Base-by-base conservation (phyloP, 108 stramenopile genomes). In the Pseudonitzschia pungens region DNA sequence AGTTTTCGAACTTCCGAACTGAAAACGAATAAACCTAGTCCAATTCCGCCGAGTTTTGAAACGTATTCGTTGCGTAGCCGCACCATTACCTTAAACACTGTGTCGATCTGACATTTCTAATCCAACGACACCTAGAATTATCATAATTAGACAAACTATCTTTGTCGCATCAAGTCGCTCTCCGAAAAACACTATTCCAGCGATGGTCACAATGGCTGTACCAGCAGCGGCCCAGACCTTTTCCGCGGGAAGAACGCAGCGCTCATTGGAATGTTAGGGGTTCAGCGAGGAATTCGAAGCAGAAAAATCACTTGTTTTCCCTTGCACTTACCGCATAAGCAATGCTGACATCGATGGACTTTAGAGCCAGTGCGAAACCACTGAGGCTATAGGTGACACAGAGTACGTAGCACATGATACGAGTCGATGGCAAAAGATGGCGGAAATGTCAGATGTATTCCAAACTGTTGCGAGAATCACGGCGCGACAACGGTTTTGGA, bases 121-220 rank as follows among this genome's bases (percentile, higher is more conserved):
- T 32, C 81, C 81, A n/a, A 83, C 79, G 15, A 86, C 85, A 44
- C 85, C 84, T 1, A 78, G 42, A 31, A 86, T 36, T 18, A 86
- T 83, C 55, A 80, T 57, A 6, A 22, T 21, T 18, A 86, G 62
- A 60, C 79, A 73, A 28, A 59, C 22, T 22, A 83, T n/a, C 53
- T 86, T 86, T 21, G 59, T 63, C 12, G 54, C 15, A 62, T 83
- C 77, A 20, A 44, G 54, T 9, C 51, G 36, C 67, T 86, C 85
- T 16, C 63, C 65, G 55, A 80, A 86, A 18, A 65, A 59, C 28
- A 82, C 18, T 22, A 86, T 78, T 5, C 81, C 82, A 1, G 63
- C 67, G 20, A 59, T 45, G 21, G 79, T 80, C 8, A 86, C 79
- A 15, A 81, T 65, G 18, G 79, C 76, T 10, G 85, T 86, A 16